Percentiles rank a stretch among this genome's conserved stretches.
These are phyloP conservation scores for Russula vinacea DNA, from an alignment of 768 basidiomycete species.

Conservation along the genomic window DNA sequence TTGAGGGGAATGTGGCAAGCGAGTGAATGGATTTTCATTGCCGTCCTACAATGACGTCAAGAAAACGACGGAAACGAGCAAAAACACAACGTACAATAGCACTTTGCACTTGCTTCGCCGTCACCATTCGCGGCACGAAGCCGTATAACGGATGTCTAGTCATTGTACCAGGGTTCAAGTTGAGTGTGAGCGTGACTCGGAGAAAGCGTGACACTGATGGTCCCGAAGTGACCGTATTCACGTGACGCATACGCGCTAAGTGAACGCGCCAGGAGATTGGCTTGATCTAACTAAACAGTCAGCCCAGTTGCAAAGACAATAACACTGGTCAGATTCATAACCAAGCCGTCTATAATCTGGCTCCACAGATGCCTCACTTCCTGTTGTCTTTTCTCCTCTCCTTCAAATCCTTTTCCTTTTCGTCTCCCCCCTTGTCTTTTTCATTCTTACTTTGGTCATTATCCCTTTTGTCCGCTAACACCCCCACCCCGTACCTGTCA, in stretches of 20 bases:
- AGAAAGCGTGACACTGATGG: neutral
- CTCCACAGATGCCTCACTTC: slow-evolving; percentile 6
- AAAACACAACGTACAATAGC: slow-evolving; percentile 41
- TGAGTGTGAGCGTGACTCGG: neutral
- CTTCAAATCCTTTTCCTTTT: slow-evolving; percentile 2
- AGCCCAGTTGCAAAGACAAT: slow-evolving; percentile 21
- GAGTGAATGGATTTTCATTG: slow-evolving; percentile 86
- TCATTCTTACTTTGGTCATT: slow-evolving; percentile 6
- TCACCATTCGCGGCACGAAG: slow-evolving; percentile 44
- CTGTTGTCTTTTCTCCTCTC: slow-evolving; percentile 11
- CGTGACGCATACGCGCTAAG: slow-evolving; percentile 5
- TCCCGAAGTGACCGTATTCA: neutral
- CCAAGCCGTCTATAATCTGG: slow-evolving; percentile 12
- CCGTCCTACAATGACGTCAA: slow-evolving; percentile 52
- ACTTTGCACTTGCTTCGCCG: slow-evolving; percentile 39
- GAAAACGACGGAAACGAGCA: neutral
- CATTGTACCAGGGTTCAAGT: neutral
- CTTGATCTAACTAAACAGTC: neutral
- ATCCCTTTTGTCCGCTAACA: slow-evolving; percentile 19
- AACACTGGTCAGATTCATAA: slow-evolving; percentile 26
- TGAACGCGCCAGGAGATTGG: slow-evolving; percentile 23
- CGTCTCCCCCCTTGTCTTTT: slow-evolving; percentile 2
- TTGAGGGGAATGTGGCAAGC: slow-evolving; percentile 64
- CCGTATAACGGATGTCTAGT: slow-evolving; percentile 42
- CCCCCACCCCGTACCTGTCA: neutral